Percentiles rank a stretch among this genome's conserved stretches.
Evolutionary conservation across 2,329 filamentous ascomycete genomes (phyloP).

Genomic region (Cladosporium sp.): DNA sequence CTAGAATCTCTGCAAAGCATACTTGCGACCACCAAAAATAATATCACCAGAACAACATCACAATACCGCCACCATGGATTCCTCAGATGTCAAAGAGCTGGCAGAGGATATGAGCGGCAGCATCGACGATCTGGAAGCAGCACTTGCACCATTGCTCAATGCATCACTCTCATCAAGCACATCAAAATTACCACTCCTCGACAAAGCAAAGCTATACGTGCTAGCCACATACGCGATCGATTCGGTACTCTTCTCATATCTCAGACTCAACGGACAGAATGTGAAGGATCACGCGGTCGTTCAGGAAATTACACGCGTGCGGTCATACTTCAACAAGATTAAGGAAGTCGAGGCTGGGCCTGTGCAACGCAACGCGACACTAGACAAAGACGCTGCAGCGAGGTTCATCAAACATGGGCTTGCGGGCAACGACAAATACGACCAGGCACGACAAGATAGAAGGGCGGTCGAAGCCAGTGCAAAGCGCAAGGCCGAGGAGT

Average conservation of each 20-base stretch:
- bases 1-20: slow-evolving; percentile 6
- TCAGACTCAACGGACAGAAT: slow-evolving; percentile 74
- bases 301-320: slow-evolving; percentile 78
- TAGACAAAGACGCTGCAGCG: slow-evolving; percentile 72
- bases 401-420: slow-evolving; percentile 80
- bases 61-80: neutral
- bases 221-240: slow-evolving; percentile 84
- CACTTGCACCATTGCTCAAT: slow-evolving; percentile 68
- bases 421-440: slow-evolving; percentile 47
- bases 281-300: slow-evolving; percentile 83
- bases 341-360: slow-evolving; percentile 65
- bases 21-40: neutral
- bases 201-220: slow-evolving; percentile 92
- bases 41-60: neutral
- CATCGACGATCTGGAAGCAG: slow-evolving; percentile 72
- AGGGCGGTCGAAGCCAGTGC: slow-evolving; percentile 34
- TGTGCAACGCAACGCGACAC: slow-evolving; percentile 38
- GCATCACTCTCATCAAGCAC: slow-evolving; percentile 62
- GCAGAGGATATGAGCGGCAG: slow-evolving; percentile 57
- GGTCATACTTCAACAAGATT: slow-evolving; percentile 91
- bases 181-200: slow-evolving; percentile 80
- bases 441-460: slow-evolving; percentile 29
- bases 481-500: slow-evolving; percentile 34
- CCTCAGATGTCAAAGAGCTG: slow-evolving; percentile 8
- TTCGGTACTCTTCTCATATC: slow-evolving; percentile 78